phyloP scores from a whole-genome alignment of 768 basidiomycete genomes.

The Tricholoma hemisulphureum region DNA sequence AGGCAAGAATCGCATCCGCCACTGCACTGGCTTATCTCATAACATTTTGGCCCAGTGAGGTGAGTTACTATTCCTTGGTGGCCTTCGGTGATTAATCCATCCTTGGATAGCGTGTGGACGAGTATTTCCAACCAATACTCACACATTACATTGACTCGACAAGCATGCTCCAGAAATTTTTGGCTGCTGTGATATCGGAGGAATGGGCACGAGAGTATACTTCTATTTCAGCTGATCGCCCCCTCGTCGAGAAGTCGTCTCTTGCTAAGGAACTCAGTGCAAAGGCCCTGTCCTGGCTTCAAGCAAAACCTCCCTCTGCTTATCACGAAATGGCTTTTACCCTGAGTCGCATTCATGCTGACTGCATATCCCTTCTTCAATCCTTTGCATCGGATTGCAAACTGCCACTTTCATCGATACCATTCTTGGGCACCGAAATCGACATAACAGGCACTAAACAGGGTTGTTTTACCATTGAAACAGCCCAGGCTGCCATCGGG shows the following conservation, averaged over 20 bases:
- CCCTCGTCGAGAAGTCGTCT: conserved; percentile 54
- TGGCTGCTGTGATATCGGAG: conserved; percentile 82
- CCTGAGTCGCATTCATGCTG: conserved; percentile 74
- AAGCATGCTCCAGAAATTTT: conserved; percentile 88
- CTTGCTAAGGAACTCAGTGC: conserved; percentile 66
- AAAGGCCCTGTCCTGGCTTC: conserved; percentile 72
- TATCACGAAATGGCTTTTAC: conserved; percentile 91
- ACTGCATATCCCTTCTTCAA: conserved; percentile 78
- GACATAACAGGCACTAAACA: conserved; percentile 66
- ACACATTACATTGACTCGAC: conserved; percentile 79
- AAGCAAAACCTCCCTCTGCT: conserved; percentile 67
- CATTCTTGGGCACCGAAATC: conserved; percentile 72
- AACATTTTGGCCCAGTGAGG: conserved; percentile 62
- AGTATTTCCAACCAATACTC: conserved; percentile 74
- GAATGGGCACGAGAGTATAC: conserved; percentile 75
- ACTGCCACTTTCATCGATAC: conserved; percentile 75
- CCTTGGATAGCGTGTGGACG: conserved; percentile 42
- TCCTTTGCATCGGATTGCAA: conserved; percentile 87
- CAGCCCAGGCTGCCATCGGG: conserved; percentile 70
- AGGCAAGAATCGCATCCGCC: conserved; percentile 76
- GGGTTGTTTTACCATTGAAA: conserved; percentile 76
- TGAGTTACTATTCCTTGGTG: conserved; percentile 29
- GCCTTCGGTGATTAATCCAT: neutral
- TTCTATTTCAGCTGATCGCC: conserved; percentile 21
- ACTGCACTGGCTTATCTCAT: conserved; percentile 73